Evolutionary conservation across 2,329 filamentous ascomycete genomes (phyloP).

Genomic region (Stagonosporopsis tanaceti): DNA sequence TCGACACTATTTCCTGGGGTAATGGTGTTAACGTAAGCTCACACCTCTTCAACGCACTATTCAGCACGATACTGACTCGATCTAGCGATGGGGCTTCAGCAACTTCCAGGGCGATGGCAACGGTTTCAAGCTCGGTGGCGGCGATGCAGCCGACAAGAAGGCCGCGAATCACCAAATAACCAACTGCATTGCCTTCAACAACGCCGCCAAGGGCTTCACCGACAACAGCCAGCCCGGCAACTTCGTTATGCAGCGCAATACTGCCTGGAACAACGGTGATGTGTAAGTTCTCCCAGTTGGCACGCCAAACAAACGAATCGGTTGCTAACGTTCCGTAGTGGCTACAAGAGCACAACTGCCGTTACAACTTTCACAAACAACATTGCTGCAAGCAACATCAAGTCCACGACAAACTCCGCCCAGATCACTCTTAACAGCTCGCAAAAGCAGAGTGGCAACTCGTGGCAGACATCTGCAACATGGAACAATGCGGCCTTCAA

Average conservation of each 20-base stretch:
- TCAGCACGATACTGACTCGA: background rate
- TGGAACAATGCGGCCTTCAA: slow-evolving; percentile 53
- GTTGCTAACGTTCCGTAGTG: slow-evolving; percentile 18
- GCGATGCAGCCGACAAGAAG: slow-evolving; percentile 40
- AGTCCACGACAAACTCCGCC: slow-evolving; percentile 25
- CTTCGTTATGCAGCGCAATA: slow-evolving; percentile 54
- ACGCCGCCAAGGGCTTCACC: slow-evolving; percentile 57
- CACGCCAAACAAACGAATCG: background rate
- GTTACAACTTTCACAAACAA: slow-evolving; percentile 51
- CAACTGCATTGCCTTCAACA: slow-evolving; percentile 57
- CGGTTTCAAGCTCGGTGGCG: slow-evolving; percentile 58
- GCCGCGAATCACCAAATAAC: slow-evolving; percentile 55
- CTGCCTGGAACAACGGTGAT: slow-evolving; percentile 57
- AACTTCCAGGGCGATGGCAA: slow-evolving; percentile 58
- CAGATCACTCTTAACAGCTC: slow-evolving; percentile 29
- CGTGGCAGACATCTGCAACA: slow-evolving; percentile 51
- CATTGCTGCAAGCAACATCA: slow-evolving; percentile 49
- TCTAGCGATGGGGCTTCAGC: slow-evolving; percentile 51
- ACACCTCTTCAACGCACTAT: background rate
- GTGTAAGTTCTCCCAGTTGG: slow-evolving; percentile 21
- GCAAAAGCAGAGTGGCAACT: slow-evolving; percentile 51
- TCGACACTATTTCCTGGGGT: slow-evolving; percentile 57
- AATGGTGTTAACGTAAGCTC: slow-evolving; percentile 53
- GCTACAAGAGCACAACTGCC: slow-evolving; percentile 50
- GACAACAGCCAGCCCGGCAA: slow-evolving; percentile 57